These are phyloP conservation scores for Gentiana straminea DNA, from an alignment of 257 asterid genomes.

Conservation along the genomic window DNA sequence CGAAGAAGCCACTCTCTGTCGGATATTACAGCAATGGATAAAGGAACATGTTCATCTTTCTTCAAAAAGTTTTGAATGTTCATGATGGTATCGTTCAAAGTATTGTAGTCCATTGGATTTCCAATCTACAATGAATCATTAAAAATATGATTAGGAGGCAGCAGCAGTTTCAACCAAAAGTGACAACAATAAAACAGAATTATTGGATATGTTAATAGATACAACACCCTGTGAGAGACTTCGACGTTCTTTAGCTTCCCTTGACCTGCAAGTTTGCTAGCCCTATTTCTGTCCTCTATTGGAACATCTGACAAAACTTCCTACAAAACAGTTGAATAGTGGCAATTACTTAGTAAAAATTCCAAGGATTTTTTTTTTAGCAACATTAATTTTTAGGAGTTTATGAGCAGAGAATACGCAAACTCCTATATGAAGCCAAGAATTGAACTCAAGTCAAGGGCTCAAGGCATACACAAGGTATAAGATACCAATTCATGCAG, in stretches of 20 bases:
- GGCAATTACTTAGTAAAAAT: not conserved
- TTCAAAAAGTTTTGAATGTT: conserved; percentile 40
- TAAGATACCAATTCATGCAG: too few relatives aligned
- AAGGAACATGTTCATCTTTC: conserved; percentile 52
- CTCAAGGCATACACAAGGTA: too few relatives aligned
- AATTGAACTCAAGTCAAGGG: too few relatives aligned
- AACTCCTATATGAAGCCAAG: too few relatives aligned
- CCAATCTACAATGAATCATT: conserved; percentile 54
- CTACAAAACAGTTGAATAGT: conserved; percentile 28
- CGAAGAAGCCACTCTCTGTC: conserved; percentile 90
- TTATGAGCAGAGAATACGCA: too few relatives aligned
- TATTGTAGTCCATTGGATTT: conserved; percentile 80
- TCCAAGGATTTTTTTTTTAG: too few relatives aligned
- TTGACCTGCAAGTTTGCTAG: conserved; percentile 46
- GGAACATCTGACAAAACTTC: conserved; percentile 94
- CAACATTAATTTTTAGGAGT: too few relatives aligned
- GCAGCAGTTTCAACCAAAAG: not conserved
- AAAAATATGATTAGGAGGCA: conserved; percentile 4
- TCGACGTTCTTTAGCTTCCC: conserved; percentile 60
- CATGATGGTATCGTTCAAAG: conserved; percentile 55
- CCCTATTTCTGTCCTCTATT: conserved; percentile 60
- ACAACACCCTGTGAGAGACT: conserved; percentile 74
- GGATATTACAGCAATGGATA: conserved; percentile 77
- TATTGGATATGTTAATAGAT: conserved; percentile 9
- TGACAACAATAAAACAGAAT: too few relatives aligned